Evolutionary conservation across 345 rosid species (phyloP).

Genomic region (Combretum micranthum): DNA sequence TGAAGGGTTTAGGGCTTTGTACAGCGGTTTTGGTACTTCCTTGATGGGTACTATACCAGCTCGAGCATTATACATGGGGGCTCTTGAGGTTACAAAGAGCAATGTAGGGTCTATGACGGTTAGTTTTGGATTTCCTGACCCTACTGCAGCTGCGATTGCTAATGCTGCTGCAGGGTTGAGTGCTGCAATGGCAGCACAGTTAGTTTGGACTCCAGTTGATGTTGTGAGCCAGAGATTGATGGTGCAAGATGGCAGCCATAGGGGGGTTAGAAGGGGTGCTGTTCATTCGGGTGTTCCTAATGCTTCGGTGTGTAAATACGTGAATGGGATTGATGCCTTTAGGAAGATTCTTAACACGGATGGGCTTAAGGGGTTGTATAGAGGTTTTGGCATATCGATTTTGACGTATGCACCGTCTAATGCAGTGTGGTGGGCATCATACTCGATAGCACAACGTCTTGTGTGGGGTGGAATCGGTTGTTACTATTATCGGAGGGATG

Average conservation of each 20-base stretch:
- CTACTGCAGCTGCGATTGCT: conserved; percentile 57
- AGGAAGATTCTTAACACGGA: conserved; percentile 52
- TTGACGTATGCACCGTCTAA: conserved; percentile 86
- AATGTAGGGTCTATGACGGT: conserved; percentile 66
- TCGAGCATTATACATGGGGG: conserved; percentile 84
- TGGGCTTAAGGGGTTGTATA: conserved; percentile 69
- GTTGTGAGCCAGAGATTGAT: conserved; percentile 91
- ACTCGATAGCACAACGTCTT: conserved; percentile 55
- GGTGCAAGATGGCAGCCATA: conserved; percentile 50
- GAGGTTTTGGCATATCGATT: conserved; percentile 83
- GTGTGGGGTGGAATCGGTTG: conserved; percentile 61
- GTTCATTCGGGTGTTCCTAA: conserved; percentile 16
- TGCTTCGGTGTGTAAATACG: conserved; percentile 49
- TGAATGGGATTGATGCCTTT: conserved; percentile 70
- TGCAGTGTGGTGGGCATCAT: conserved; percentile 87
- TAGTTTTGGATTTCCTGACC: conserved; percentile 63
- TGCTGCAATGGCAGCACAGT: conserved; percentile 91
- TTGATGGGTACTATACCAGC: conserved; percentile 89
- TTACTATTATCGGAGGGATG: conserved; percentile 40
- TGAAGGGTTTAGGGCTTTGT: conserved; percentile 75
- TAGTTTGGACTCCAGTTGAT: conserved; percentile 95
- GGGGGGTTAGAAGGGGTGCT: conserved; percentile 18
- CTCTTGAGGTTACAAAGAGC: conserved; percentile 81
- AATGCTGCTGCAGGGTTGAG: conserved; percentile 77
- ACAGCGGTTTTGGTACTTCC: conserved; percentile 88